Evolutionary conservation across 2,329 filamentous ascomycete species (phyloP).

Genomic region (Cordyceps pruinosa): DNA sequence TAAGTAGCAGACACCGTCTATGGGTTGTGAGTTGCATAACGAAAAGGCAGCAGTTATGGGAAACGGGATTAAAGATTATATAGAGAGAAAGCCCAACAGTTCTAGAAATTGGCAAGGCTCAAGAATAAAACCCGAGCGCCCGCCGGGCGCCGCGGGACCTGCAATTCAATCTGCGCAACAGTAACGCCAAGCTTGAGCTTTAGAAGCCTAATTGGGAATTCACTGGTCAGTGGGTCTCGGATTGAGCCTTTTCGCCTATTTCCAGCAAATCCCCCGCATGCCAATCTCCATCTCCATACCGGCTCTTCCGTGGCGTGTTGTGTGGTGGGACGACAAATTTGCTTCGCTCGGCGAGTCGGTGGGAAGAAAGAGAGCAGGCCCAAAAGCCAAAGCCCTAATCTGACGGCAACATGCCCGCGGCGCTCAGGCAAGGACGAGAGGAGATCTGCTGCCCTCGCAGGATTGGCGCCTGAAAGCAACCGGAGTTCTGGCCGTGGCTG

Average conservation of each 20-base stretch:
- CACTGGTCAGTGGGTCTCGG: not conserved
- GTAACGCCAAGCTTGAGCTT: conserved; percentile 1
- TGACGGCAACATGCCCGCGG: too few relatives aligned
- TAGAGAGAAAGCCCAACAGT: not conserved
- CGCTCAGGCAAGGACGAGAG: too few relatives aligned
- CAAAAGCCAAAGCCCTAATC: not conserved
- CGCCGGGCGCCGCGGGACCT: not conserved
- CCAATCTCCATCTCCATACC: not conserved
- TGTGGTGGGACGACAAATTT: too few relatives aligned
- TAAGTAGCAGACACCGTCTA: too few relatives aligned
- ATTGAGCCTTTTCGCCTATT: not conserved
- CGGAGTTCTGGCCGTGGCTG: too few relatives aligned
- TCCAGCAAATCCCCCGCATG: not conserved
- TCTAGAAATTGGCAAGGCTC: not conserved
- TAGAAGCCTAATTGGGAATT: conserved; percentile 11
- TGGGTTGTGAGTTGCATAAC: too few relatives aligned
- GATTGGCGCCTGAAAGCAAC: too few relatives aligned
- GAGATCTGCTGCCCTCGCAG: too few relatives aligned
- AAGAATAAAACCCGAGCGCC: not conserved
- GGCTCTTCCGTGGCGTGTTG: not conserved
- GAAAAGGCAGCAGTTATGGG: too few relatives aligned
- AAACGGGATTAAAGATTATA: not conserved
- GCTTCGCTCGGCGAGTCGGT: too few relatives aligned
- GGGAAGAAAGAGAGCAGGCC: too few relatives aligned
- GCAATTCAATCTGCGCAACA: not conserved